phyloP scores from a whole-genome alignment of 176 grass and related monocot genomes.

The Cenchrus fungigraminus region DNA sequence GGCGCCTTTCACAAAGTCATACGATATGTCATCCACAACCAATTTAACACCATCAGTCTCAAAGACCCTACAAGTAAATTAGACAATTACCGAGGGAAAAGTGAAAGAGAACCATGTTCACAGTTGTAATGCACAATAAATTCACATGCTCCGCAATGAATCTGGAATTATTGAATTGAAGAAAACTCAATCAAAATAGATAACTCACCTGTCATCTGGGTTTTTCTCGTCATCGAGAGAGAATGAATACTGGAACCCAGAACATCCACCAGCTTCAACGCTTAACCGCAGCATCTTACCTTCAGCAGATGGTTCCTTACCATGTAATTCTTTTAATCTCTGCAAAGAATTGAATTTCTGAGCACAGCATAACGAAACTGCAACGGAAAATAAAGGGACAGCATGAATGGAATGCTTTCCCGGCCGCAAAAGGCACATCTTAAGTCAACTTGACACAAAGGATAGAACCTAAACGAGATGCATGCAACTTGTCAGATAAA shows the following conservation, averaged over 20 bases:
- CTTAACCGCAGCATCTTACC: constrained; percentile 83
- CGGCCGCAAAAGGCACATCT: neutral
- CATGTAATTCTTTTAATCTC: constrained; percentile 79
- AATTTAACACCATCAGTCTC: constrained; percentile 84
- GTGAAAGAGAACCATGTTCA: neutral
- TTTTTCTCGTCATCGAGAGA: constrained; percentile 67
- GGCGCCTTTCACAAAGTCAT: constrained; percentile 94
- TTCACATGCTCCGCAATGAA: neutral
- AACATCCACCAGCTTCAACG: constrained; percentile 92
- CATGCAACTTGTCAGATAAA: neutral
- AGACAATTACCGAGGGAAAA: neutral
- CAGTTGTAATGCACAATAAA: neutral
- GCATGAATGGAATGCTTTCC: neutral
- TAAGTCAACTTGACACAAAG: constrained; percentile 4
- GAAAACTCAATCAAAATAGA: neutral
- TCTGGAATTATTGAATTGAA: neutral
- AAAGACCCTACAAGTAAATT: constrained; percentile 61
- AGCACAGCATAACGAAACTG: neutral
- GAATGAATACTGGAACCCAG: constrained; percentile 92
- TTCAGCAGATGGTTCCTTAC: constrained; percentile 56
- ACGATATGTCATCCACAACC: constrained; percentile 85
- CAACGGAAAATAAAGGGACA: neutral
- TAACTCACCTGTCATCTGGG: constrained; percentile 41
- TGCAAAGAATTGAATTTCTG: constrained; percentile 43
- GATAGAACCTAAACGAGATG: neutral